These are phyloP conservation scores for Fusarium keratoplasticum DNA, from an alignment of 2,329 filamentous ascomycete genomes.

Conservation along the genomic window DNA sequence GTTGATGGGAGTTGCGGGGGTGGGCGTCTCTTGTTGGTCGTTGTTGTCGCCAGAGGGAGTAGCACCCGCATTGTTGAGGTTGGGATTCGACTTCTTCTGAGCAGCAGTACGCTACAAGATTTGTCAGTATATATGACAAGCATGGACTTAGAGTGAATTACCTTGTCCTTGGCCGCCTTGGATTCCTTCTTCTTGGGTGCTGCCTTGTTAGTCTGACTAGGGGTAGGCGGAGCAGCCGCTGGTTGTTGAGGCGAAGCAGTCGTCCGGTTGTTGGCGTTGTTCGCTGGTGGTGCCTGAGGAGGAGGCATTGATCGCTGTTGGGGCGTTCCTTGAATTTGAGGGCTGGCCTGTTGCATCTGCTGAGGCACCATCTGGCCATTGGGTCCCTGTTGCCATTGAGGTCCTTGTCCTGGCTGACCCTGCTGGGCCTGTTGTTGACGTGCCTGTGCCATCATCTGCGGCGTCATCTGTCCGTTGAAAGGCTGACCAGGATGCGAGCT, in stretches of 20 bases:
- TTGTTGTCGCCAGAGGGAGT: slow-evolving; percentile 68
- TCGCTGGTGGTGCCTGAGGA: slow-evolving; percentile 68
- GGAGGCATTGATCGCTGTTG: slow-evolving; percentile 78
- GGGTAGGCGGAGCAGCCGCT: slow-evolving; percentile 79
- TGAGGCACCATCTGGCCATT: slow-evolving; percentile 56
- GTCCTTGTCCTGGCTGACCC: slow-evolving; percentile 49
- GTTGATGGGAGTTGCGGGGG: slow-evolving; percentile 71
- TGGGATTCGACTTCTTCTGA: slow-evolving; percentile 73
- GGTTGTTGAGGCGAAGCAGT: slow-evolving; percentile 73
- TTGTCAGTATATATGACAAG: slow-evolving; percentile 20
- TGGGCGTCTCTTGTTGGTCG: slow-evolving; percentile 68
- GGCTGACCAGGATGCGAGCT: slow-evolving; percentile 73
- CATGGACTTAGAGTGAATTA: slow-evolving; percentile 54
- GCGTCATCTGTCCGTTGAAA: slow-evolving; percentile 70
- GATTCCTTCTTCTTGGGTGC: slow-evolving; percentile 82
- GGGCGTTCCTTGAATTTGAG: slow-evolving; percentile 73
- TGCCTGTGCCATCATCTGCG: slow-evolving; percentile 66
- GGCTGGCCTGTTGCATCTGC: slow-evolving; percentile 55
- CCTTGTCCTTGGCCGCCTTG: slow-evolving; percentile 75
- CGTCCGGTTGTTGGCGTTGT: slow-evolving; percentile 65
- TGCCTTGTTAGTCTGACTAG: slow-evolving; percentile 77
- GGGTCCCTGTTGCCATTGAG: slow-evolving; percentile 55
- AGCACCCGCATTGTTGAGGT: slow-evolving; percentile 59
- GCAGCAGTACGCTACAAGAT: slow-evolving; percentile 59
- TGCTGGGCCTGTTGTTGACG: slow-evolving; percentile 50